These are phyloP conservation scores for Aristolochia californica DNA, from an alignment of 164 flowering plant species.

Conservation along the genomic window DNA sequence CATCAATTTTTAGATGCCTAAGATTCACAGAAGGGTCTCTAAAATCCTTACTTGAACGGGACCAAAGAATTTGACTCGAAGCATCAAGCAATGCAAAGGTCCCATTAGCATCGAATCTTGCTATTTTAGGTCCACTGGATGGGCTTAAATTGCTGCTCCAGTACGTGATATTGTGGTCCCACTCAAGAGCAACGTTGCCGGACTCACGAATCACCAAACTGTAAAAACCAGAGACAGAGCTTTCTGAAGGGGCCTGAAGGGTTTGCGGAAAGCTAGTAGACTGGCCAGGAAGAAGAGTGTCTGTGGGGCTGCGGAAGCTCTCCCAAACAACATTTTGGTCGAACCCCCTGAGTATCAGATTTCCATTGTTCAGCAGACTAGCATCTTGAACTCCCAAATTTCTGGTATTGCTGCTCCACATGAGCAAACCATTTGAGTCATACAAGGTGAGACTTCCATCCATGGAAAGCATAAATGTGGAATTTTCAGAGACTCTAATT, in stretches of 20 bases:
- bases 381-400: constrained; percentile 36
- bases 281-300: constrained; percentile 44
- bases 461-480: constrained; percentile 32
- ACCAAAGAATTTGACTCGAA: constrained; percentile 24
- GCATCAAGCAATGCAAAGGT: constrained; percentile 27
- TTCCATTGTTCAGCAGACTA: constrained; percentile 37
- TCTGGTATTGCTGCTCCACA: constrained; percentile 44
- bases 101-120: constrained; percentile 32
- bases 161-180: constrained; percentile 50
- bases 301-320: constrained; percentile 44
- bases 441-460: constrained; percentile 35
- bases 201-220: constrained; percentile 22
- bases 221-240: constrained; percentile 31
- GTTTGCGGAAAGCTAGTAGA: constrained; percentile 30
- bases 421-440: constrained; percentile 20
- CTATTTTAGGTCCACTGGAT: constrained; percentile 21
- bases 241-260: constrained; percentile 38
- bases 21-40: constrained; percentile 26
- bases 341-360: constrained; percentile 27
- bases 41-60: constrained; percentile 28
- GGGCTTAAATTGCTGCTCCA: constrained; percentile 35
- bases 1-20: constrained; percentile 38
- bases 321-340: constrained; percentile 31
- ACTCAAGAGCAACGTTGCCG: constrained; percentile 35
- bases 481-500: constrained; percentile 33